These are phyloP conservation scores for Trichoderma virens DNA, from an alignment of 495 filamentous ascomycete genomes.

Conservation along the genomic window DNA sequence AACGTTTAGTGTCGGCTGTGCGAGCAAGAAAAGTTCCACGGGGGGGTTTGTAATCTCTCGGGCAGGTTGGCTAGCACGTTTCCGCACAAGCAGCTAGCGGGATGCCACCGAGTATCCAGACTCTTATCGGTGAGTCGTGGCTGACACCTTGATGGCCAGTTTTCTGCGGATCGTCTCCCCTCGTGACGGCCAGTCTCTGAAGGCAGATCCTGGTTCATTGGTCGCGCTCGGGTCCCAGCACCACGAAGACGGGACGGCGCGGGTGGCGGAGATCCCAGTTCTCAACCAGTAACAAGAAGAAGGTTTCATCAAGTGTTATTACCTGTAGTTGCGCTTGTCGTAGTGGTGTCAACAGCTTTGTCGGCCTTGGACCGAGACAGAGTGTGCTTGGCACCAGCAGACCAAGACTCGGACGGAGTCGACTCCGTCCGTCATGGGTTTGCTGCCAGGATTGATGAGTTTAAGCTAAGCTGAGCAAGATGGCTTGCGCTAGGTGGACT, in stretches of 20 bases:
- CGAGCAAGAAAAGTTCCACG: not conserved
- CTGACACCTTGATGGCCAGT: not conserved
- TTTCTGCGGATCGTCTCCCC: not conserved
- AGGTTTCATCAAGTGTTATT: not conserved
- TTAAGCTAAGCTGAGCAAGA: too few species aligned
- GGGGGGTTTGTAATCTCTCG: not conserved
- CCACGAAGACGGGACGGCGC: constrained; percentile 3
- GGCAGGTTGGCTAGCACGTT: not conserved
- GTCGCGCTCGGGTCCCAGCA: not conserved
- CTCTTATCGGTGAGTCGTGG: not conserved
- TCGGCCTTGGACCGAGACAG: not conserved
- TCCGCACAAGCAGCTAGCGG: too few species aligned
- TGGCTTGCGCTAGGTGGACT: not conserved
- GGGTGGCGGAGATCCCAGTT: not conserved
- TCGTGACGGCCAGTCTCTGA: not conserved
- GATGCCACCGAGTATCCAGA: not conserved
- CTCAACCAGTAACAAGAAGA: not conserved
- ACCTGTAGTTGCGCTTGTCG: not conserved
- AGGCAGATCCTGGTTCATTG: not conserved
- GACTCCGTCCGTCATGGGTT: too few species aligned
- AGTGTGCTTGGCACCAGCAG: not conserved
- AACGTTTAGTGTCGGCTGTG: not conserved
- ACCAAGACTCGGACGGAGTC: too few species aligned
- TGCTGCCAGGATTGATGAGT: not conserved
- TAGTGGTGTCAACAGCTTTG: not conserved